phyloP scores from a whole-genome alignment of 2,329 filamentous ascomycete species.

The Didymella sp. region DNA sequence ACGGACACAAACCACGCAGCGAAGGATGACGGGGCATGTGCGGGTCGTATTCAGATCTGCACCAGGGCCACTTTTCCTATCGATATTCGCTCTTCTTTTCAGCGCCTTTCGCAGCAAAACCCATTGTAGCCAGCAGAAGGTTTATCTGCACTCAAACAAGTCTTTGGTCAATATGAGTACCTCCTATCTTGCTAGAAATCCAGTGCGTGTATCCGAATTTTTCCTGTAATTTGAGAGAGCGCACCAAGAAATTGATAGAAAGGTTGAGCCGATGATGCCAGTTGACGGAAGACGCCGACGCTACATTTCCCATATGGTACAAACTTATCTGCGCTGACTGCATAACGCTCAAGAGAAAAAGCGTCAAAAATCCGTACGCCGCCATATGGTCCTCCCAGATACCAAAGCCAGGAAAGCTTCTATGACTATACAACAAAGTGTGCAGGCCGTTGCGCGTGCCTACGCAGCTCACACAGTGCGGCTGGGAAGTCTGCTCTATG shows the following conservation, averaged over 20 bases:
- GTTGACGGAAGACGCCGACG: constrained; percentile 21
- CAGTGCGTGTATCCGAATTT: too few species aligned
- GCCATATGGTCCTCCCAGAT: constrained; percentile 34
- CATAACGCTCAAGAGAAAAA: constrained; percentile 33
- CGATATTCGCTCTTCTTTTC: constrained; percentile 41
- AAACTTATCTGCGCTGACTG: constrained; percentile 34
- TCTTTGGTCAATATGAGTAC: too few species aligned
- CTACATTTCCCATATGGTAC: constrained; percentile 42
- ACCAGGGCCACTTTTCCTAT: constrained; percentile 33
- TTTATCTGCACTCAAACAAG: too few species aligned
- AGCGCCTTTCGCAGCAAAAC: neutral
- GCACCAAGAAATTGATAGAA: neutral
- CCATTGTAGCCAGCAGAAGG: too few species aligned
- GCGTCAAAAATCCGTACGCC: constrained; percentile 37
- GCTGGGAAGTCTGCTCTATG: constrained; percentile 22
- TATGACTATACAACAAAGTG: constrained; percentile 40
- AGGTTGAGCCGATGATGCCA: constrained; percentile 5
- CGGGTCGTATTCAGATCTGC: constrained; percentile 29
- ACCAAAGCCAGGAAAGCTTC: constrained; percentile 31
- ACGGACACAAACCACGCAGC: constrained; percentile 5
- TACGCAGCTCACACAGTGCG: constrained; percentile 25
- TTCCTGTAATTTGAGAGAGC: too few species aligned
- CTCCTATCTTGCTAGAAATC: too few species aligned
- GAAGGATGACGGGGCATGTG: constrained; percentile 30
- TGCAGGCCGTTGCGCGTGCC: constrained; percentile 26